Base-by-base conservation (phyloP, 1,284 basidiomycete species). In the Sporisorium reilianum region DNA sequence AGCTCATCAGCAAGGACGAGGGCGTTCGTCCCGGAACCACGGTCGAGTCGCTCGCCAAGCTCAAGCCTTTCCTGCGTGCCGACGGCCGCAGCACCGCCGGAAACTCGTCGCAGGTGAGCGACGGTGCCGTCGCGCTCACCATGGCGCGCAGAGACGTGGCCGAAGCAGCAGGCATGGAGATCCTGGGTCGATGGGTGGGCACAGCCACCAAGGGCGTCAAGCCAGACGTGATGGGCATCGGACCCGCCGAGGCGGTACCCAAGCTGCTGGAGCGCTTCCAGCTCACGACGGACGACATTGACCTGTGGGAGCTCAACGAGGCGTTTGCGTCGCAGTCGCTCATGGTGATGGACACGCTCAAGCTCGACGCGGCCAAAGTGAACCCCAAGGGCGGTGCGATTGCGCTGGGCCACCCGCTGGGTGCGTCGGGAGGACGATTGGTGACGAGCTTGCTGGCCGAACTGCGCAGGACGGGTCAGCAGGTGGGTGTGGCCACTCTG, bases 321-420 rank as follows among this genome's bases (percentile, higher is more conserved):
- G 82, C 82, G 25, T 84, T 84, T 53, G 82, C 82, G 11, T 81
- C 79, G 28, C 81, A 84, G 57, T 69, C 76, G 38, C 60, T 83
- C 20, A 81, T 80, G 81, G 75, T 73, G 30, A 74, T 80, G 55
- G 80, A 80, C 42, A 73, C 73, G 42, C 75, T 84, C 59, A 68
- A 71, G 28, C 59, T 84, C 26, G 69, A 75, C 22, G 58, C 54
- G 8, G 51, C 50, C 18, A 79, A 78, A 56, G 80, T 84, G 22
- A 84, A 84, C 62, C 77, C 76, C 18, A 83, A 83, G 55, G 82
- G 82, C n/a, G 82, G 82, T 22, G 82, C 82, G 12, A 84, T 84
- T 38, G 81, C 81, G 11, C 60, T 84, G 22, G 82, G 82, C 18
- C 81, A 84, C 55, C 82, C 81, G 22, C 67, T 84, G 38, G 82